Evolutionary conservation across 2,329 filamentous ascomycete species (phyloP).

Genomic region (Fusarium austroafricanum): DNA sequence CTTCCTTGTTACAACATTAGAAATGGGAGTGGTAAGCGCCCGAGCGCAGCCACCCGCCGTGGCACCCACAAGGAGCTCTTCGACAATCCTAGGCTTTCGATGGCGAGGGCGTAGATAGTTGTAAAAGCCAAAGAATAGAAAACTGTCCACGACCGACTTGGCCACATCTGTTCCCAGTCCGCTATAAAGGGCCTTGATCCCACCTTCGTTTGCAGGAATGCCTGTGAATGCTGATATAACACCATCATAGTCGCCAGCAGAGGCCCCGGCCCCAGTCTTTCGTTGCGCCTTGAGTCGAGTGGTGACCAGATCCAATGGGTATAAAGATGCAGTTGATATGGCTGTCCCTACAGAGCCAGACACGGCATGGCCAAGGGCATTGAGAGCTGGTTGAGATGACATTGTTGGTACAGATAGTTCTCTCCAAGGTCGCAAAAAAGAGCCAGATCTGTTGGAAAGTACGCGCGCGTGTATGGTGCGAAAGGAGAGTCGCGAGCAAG

Average conservation of each 20-base stretch:
- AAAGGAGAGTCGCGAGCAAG: constrained; percentile 9
- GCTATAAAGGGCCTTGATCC: constrained; percentile 75
- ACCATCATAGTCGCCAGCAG: constrained; percentile 66
- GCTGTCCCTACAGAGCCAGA: constrained; percentile 84
- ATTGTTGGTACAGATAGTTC: constrained; percentile 27
- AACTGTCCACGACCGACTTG: constrained; percentile 79
- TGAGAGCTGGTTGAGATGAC: constrained; percentile 61
- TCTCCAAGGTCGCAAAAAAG: not conserved
- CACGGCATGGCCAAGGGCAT: constrained; percentile 83
- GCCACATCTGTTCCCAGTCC: constrained; percentile 72
- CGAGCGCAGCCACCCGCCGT: constrained; percentile 80
- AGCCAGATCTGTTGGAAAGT: not conserved
- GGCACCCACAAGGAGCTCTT: constrained; percentile 80
- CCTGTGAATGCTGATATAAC: constrained; percentile 76
- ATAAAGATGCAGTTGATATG: constrained; percentile 80
- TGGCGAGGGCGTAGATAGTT: constrained; percentile 60
- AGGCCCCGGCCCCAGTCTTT: constrained; percentile 61
- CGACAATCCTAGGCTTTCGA: constrained; percentile 67
- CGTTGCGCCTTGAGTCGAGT: constrained; percentile 85
- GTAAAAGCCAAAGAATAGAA: constrained; percentile 89
- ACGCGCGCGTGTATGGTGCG: constrained; percentile 18
- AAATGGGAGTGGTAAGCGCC: constrained; percentile 81
- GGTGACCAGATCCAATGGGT: constrained; percentile 84
- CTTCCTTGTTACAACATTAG: constrained; percentile 84
- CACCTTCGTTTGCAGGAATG: constrained; percentile 79